Evolutionary conservation across 2,329 filamentous ascomycete genomes (phyloP).

Genomic region (Phyllosticta paracitricarpa): DNA sequence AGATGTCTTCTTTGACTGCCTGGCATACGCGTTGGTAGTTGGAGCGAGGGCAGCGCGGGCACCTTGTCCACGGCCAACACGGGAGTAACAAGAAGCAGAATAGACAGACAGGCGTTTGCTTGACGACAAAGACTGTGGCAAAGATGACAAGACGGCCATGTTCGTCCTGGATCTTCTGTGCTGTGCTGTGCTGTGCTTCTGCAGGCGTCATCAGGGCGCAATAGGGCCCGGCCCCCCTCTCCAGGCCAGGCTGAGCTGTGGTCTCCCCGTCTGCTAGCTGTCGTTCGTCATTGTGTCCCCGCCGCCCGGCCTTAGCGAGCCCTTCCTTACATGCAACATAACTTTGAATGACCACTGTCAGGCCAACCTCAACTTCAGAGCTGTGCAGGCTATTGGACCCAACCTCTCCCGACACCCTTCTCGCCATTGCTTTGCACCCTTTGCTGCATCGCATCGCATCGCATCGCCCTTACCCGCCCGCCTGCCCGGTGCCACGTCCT

Average conservation of each 20-base stretch:
- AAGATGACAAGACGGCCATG: background rate
- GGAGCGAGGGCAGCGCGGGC: no score
- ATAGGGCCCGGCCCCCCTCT: background rate
- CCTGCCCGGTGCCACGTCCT: background rate
- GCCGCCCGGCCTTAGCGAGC: constrained; percentile 10
- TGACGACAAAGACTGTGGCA: background rate
- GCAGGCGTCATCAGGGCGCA: background rate
- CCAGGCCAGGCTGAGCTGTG: background rate
- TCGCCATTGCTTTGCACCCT: background rate
- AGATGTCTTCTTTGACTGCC: background rate
- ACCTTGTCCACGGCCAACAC: no score
- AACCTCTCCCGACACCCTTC: background rate
- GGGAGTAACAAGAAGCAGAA: no score
- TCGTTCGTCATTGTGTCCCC: constrained; percentile 10
- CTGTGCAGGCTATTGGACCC: background rate
- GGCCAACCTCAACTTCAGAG: constrained; percentile 1
- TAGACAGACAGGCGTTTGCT: no score
- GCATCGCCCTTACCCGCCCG: background rate
- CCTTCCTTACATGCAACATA: constrained; percentile 9
- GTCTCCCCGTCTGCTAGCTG: background rate
- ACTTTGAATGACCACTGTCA: constrained; percentile 1
- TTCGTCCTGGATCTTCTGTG: background rate
- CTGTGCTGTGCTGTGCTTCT: background rate
- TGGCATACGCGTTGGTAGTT: no score
- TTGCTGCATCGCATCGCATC: background rate